Base-by-base conservation (phyloP, 1,284 basidiomycete genomes). In the Microstroma glucosiphilum region DNA sequence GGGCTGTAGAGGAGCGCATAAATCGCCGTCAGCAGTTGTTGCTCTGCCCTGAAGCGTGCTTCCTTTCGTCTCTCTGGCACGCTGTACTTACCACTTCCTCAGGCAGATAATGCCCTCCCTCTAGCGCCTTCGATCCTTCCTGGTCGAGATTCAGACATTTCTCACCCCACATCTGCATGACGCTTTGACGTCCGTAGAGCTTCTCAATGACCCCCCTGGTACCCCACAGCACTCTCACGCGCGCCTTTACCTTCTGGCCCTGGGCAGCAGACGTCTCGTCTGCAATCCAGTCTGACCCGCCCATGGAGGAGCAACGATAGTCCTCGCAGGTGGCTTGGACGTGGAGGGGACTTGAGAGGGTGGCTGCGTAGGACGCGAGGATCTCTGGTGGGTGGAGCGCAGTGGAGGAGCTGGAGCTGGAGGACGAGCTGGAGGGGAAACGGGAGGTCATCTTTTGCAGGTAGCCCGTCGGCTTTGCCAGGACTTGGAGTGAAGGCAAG, bases 71-170 rank as follows among this genome's bases (percentile, higher is more conserved):
- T 76, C 72, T 57, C 67, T 64, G 60, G 3, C 30, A 37, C 30
- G 43, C 51, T 19, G 3, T 6, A 54, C 51, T 54, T 21, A 54
- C 51, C 21, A 25, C 2, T 25, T 80, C 79, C 57, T 81, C 80
- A 1, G 80, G 76, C 4, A 82, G 70, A 61, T 80, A 80, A 69
- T 82, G 81, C n/a, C 80, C 80, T 46, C 77, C 70, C 1, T 75
- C 71, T 12, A 79, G 17, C 0, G 56, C 61, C 25, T 60, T 60
- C 0, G 79, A 23, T 21, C 51, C 51, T 21, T 17, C 51, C 23
- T 48, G 80, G 0, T 60, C 63, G 15, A 80, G 69, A 75, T 64
- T 49, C 11, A 68, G 58, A 46, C 67, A 70, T 54, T 70, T 73
- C 13, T 67, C 63, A 54, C 68, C 66, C 80, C 80, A 81, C 42